Percentiles rank a stretch among this genome's conserved stretches.
These are phyloP conservation scores for Pythium dissotocum DNA, from an alignment of 352 stramenopile genomes.

Conservation along the genomic window DNA sequence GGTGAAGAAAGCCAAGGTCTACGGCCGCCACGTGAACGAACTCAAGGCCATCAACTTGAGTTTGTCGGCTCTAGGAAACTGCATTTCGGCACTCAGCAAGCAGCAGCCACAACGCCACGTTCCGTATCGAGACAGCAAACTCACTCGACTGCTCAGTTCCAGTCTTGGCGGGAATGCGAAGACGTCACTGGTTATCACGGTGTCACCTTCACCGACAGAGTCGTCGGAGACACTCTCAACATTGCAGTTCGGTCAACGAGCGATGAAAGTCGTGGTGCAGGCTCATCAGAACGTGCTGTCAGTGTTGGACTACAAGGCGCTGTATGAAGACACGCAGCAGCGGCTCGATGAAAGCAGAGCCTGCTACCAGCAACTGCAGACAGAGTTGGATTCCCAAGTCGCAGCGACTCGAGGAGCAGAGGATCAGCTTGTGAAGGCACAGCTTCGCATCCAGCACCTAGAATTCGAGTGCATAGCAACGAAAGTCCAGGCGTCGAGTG, in stretches of 20 bases:
- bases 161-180: conserved; percentile 77
- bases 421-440: conserved; percentile 55
- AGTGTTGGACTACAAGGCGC: conserved; percentile 63
- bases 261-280: conserved; percentile 66
- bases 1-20: conserved; percentile 65
- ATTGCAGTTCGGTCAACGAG: conserved; percentile 72
- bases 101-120: conserved; percentile 49
- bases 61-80: conserved; percentile 73
- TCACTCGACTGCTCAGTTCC: conserved; percentile 66
- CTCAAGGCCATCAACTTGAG: conserved; percentile 77
- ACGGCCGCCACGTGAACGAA: conserved; percentile 60
- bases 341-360: conserved; percentile 39
- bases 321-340: conserved; percentile 64
- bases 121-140: conserved; percentile 75
- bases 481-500: conserved; percentile 17
- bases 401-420: conserved; percentile 15
- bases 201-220: conserved; percentile 49
- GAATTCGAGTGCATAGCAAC: conserved; percentile 60
- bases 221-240: conserved; percentile 63
- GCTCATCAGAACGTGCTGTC: conserved; percentile 63
- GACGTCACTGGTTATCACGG: conserved; percentile 64
- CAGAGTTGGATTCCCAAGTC: conserved; percentile 18
- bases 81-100: conserved; percentile 68
- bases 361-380: conserved; percentile 15
- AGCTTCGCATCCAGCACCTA: conserved; percentile 59